Evolutionary conservation across 192 early-diverging fungal genomes (phyloP).

Genomic region (Gamsiella multidivaricata): DNA sequence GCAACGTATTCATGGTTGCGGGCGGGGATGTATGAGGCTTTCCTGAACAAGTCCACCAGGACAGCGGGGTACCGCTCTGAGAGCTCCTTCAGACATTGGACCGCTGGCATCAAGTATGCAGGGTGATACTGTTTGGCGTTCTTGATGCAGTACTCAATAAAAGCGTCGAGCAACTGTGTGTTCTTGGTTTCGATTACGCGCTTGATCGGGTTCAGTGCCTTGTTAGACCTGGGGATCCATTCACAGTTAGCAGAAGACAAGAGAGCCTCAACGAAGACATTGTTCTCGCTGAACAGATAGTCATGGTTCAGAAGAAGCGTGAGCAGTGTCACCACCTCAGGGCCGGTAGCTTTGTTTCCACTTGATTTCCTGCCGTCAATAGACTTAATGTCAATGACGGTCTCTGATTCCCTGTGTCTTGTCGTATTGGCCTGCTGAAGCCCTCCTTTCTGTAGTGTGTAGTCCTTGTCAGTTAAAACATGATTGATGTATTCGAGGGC

Average conservation of each 20-base stretch:
- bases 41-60: constrained; percentile 39
- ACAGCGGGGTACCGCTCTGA: constrained; percentile 33
- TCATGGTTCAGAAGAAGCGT: constrained; percentile 22
- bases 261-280: constrained; percentile 41
- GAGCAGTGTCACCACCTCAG: constrained; percentile 19
- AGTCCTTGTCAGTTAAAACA: constrained; percentile 17
- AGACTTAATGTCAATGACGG: background rate
- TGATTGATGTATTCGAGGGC: constrained; percentile 35
- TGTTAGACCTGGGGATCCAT: constrained; percentile 40
- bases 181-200: constrained; percentile 35
- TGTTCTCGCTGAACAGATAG: constrained; percentile 10
- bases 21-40: constrained; percentile 41
- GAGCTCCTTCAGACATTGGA: constrained; percentile 44
- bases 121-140: constrained; percentile 47
- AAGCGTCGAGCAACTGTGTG: constrained; percentile 20
- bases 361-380: too few species aligned
- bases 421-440: too few species aligned
- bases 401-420: background rate
- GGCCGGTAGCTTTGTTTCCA: too few species aligned
- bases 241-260: constrained; percentile 12
- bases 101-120: constrained; percentile 36
- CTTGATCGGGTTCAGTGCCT: constrained; percentile 29
- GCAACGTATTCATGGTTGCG: constrained; percentile 30
- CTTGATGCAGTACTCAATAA: constrained; percentile 44
- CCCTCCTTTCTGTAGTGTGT: background rate